These are phyloP conservation scores for Botrytis fragariae DNA, from an alignment of 2,329 filamentous ascomycete genomes.

Conservation along the genomic window DNA sequence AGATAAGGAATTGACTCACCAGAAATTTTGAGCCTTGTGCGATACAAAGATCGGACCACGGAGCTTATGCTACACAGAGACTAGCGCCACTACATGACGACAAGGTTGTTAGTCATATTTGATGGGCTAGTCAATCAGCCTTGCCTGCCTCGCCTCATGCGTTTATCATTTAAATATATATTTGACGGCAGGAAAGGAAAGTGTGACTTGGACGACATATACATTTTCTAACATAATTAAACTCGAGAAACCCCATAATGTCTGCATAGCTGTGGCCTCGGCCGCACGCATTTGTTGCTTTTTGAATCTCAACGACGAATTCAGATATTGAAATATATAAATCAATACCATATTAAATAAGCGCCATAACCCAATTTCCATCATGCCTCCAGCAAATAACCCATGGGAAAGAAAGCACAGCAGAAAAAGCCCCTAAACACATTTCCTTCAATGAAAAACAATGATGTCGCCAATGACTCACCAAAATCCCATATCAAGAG, in stretches of 20 bases:
- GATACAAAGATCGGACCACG: slow-evolving; percentile 13
- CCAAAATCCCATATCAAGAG: slow-evolving; percentile 70
- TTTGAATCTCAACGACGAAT: slow-evolving; percentile 13
- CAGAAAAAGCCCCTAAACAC: slow-evolving; percentile 40
- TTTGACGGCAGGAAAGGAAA: neutral
- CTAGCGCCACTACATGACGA: neutral
- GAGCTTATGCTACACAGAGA: slow-evolving; percentile 9
- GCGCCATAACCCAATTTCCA: slow-evolving; percentile 25
- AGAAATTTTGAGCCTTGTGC: slow-evolving; percentile 4
- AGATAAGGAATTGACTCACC: slow-evolving; percentile 19
- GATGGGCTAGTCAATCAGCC: slow-evolving; percentile 11
- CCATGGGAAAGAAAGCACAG: slow-evolving; percentile 38
- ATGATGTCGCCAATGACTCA: slow-evolving; percentile 35
- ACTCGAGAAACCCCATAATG: neutral
- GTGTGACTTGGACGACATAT: neutral
- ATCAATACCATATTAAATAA: neutral
- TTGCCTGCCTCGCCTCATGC: slow-evolving; percentile 6
- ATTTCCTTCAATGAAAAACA: slow-evolving; percentile 31
- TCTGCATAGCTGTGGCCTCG: slow-evolving; percentile 29
- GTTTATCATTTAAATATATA: neutral
- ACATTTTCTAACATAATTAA: neutral
- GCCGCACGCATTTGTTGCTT: slow-evolving; percentile 30
- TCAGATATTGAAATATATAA: slow-evolving; percentile 21
- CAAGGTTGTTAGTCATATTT: neutral
- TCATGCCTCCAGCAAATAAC: slow-evolving; percentile 38